Evolutionary conservation across 441 rosid species (phyloP).

Genomic region (Euphorbia schlechtendalii): DNA sequence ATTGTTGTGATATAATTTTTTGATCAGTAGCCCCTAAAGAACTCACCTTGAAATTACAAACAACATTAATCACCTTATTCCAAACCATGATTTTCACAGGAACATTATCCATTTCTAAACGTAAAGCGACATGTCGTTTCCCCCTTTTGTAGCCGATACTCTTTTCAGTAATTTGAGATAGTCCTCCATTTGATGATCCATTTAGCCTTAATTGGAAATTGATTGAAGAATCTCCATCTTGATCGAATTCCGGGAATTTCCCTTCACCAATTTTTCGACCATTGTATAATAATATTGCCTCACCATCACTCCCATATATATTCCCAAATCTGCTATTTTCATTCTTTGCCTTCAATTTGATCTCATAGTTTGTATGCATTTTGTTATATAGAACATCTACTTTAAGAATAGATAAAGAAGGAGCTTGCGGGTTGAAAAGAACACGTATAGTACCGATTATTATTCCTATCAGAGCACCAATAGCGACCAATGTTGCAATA

Average conservation of each 20-base stretch:
- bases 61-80: slow-evolving; percentile 20
- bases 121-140: slow-evolving; percentile 20
- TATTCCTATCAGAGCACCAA: slow-evolving; percentile 13
- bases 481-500: slow-evolving; percentile 4
- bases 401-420: slow-evolving; percentile 22
- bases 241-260: slow-evolving; percentile 17
- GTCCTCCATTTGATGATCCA: background rate
- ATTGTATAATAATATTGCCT: slow-evolving; percentile 13
- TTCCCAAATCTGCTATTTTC: slow-evolving; percentile 17
- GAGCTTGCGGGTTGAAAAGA: slow-evolving; percentile 17
- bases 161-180: slow-evolving; percentile 17
- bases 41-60: slow-evolving; percentile 29
- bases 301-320: slow-evolving; percentile 13
- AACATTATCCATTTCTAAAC: slow-evolving; percentile 16
- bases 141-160: slow-evolving; percentile 21
- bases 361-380: background rate
- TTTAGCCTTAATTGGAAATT: slow-evolving; percentile 2
- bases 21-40: slow-evolving; percentile 23
- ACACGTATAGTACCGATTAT: background rate
- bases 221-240: slow-evolving; percentile 9
- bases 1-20: slow-evolving; percentile 25
- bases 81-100: slow-evolving; percentile 21
- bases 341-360: slow-evolving; percentile 23
- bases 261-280: slow-evolving; percentile 22
- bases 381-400: slow-evolving; percentile 9